These are phyloP conservation scores for Balakata baccata DNA, from an alignment of 345 rosid genomes.

Conservation along the genomic window DNA sequence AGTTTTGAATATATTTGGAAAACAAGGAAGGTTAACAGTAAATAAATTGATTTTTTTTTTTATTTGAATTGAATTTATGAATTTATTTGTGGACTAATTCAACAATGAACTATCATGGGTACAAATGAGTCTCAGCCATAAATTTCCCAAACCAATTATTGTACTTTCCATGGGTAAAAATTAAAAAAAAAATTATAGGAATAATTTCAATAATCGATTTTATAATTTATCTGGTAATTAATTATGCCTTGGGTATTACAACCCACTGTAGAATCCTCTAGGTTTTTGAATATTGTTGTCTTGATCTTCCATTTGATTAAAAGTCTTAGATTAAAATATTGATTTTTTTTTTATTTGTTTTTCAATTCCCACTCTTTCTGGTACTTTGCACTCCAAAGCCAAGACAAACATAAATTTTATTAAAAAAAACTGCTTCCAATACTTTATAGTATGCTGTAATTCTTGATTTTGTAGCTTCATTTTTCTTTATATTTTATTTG, in stretches of 20 bases:
- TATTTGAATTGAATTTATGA: no score
- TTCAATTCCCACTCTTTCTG: background rate
- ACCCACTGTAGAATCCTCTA: background rate
- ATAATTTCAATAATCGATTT: no score
- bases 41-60: no score
- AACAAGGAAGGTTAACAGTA: no score
- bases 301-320: background rate
- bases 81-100: no score
- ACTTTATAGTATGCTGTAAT: background rate
- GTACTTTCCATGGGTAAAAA: no score
- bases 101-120: no score
- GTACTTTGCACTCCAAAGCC: background rate
- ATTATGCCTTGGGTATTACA: background rate
- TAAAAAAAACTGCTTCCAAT: background rate
- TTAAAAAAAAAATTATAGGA: no score
- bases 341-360: background rate
- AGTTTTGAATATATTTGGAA: no score
- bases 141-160: no score
- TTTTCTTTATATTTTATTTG: background rate
- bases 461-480: background rate
- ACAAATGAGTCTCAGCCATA: no score
- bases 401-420: background rate
- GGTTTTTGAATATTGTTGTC: background rate
- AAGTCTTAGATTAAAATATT: slow-evolving; percentile 2
- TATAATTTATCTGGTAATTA: background rate